These are phyloP conservation scores for Candida verbasci DNA, from an alignment of 805 yeast genomes.

Conservation along the genomic window DNA sequence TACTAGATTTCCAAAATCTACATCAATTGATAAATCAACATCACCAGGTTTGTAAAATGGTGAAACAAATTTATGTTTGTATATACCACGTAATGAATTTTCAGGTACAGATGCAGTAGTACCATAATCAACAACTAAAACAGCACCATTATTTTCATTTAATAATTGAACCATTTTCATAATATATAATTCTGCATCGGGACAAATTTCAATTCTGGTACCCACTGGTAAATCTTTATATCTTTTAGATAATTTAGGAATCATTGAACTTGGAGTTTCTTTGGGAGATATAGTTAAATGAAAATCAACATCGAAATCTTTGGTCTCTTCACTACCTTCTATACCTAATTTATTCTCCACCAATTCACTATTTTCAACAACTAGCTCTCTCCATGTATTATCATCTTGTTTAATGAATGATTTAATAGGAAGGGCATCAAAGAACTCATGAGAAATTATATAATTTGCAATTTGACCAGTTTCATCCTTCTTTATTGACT, in stretches of 20 bases:
- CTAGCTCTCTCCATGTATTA: constrained; percentile 74
- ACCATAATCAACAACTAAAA: constrained; percentile 77
- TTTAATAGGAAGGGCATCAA: constrained; percentile 80
- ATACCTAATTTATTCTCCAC: constrained; percentile 31
- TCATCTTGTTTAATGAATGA: constrained; percentile 52
- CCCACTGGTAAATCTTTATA: constrained; percentile 51
- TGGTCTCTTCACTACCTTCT: constrained; percentile 14
- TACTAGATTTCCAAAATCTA: constrained; percentile 64
- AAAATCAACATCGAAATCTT: constrained; percentile 34
- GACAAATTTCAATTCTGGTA: constrained; percentile 66
- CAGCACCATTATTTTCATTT: constrained; percentile 53
- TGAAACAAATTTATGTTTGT: constrained; percentile 64
- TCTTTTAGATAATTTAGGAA: constrained; percentile 50
- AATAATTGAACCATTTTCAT: constrained; percentile 47
- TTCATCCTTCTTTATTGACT: constrained; percentile 29
- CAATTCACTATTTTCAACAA: constrained; percentile 54
- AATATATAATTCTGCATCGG: constrained; percentile 63
- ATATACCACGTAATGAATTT: constrained; percentile 71
- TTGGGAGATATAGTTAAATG: constrained; percentile 53
- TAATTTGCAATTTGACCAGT: constrained; percentile 52
- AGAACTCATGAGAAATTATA: constrained; percentile 79
- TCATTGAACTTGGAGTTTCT: constrained; percentile 57
- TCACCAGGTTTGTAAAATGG: constrained; percentile 76
- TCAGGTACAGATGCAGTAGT: constrained; percentile 57
- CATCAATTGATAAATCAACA: constrained; percentile 80